Evolutionary conservation across 2,329 filamentous ascomycete species (phyloP), one percentile per base, ranked within the genome.

Genomic region (Botrytis sinoallii): DNA sequence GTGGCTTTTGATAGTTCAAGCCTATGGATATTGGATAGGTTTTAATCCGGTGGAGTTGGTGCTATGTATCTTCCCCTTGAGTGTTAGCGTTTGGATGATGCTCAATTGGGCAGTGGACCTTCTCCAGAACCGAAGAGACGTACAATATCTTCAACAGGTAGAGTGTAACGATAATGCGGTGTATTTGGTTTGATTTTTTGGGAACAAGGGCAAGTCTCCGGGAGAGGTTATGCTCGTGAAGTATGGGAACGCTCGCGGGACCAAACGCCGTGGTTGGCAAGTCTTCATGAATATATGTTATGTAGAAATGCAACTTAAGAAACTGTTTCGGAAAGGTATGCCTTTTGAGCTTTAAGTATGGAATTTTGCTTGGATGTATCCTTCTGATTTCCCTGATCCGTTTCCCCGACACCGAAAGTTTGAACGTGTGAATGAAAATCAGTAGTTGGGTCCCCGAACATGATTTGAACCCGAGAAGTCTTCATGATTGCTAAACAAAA

Each of bases 31-130:
- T 25, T 22, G 52, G 16, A 8, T 57, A 20, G 66, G 35, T 12
- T 68, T 68, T n/a, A 57, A 42, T 40, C 65, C 46, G 22, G 65
- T 57, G 25, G 65, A 68, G 35, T 57, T 68, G 35, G 65, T 57
- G 32, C 25, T 68, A 25, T 68, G 66, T 32, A 57, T 57, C 1
- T 57, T 68, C 9, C 35, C 66, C 2, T 42, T 32, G n/a, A 55
- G 38, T 32, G 3, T 68, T 42, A 32, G 66, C 20, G 16, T 29
- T n/a, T 68, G 66, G 46, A 32, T 32, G n/a, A 57, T 42, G n/a
- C 18, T 40, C 25, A 32, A 20, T 25, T 68, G 46, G 66, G 48
- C 7, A 32, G n/a, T 68, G 22, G 1, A 29, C 25, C 22, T 68
- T 57, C 25, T 42, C n/a, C 25, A 32, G 25, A 68, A 38, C 22